Conservation (phyloP, 306 rosid species). For the Vigna hirtella region DNA sequence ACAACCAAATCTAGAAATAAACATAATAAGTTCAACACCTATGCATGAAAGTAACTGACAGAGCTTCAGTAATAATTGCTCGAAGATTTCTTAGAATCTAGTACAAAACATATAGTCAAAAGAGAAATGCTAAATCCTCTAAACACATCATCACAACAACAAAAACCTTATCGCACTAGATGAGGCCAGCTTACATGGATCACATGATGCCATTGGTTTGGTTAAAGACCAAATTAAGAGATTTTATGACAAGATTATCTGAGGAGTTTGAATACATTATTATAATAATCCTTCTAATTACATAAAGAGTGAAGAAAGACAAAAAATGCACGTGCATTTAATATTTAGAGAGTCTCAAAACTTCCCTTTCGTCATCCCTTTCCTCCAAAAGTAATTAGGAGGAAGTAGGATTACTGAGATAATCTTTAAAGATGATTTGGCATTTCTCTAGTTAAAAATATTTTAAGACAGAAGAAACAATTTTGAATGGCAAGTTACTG, state of each 20-base stretch:
- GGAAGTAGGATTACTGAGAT: slow-evolving; percentile 10
- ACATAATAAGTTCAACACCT: slow-evolving; percentile 29
- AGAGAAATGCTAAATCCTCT: slow-evolving; percentile 31
- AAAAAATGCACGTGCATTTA: slow-evolving; percentile 26
- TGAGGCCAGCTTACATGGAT: neutral
- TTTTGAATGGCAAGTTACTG: slow-evolving; percentile 25
- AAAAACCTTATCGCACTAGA: neutral
- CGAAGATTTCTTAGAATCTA: slow-evolving; percentile 38
- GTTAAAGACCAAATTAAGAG: neutral
- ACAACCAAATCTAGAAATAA: slow-evolving; percentile 37
- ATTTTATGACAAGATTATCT: neutral
- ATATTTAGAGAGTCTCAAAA: slow-evolving; percentile 32
- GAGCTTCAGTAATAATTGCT: slow-evolving; percentile 15
- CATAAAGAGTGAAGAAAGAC: slow-evolving; percentile 7
- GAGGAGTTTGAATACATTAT: slow-evolving; percentile 1
- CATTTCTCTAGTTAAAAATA: slow-evolving; percentile 29
- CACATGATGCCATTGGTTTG: neutral
- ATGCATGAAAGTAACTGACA: slow-evolving; percentile 38
- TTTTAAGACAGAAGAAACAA: slow-evolving; percentile 26
- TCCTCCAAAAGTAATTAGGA: slow-evolving; percentile 12
- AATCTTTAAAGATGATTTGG: slow-evolving; percentile 28
- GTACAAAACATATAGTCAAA: slow-evolving; percentile 21
- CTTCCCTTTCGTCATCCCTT: slow-evolving; percentile 16
- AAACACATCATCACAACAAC: slow-evolving; percentile 14
- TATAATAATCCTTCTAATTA: slow-evolving; percentile 21